Base-by-base conservation (phyloP, 768 basidiomycete genomes). In the Leccinum longicurvipes region DNA sequence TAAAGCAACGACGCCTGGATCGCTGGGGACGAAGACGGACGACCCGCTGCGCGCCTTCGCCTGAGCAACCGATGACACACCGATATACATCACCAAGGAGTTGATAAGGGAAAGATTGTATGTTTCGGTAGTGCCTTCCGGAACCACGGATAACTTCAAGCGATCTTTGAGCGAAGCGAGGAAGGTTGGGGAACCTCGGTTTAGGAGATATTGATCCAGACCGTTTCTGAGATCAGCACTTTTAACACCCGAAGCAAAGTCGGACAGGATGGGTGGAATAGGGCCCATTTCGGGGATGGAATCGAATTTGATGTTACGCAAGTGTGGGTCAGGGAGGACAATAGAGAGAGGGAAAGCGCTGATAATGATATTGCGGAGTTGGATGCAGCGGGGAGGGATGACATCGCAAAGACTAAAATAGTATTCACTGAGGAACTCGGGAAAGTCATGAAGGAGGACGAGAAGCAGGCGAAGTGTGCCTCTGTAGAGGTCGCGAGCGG, bases 381-480 rank as follows among this genome's bases (percentile, higher is more conserved):
- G 97, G 56, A 96, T 86, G 80, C 95, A 98, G 60, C 89, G 84
- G 25, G 87, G 79, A 46, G 97, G 97, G 59, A 99, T 91, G 57
- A 83, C 88, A 60, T 98, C 96, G 67, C 93, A 93, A 29, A 99
- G 84, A 42, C 92, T 88, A 76, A 96, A 95, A 74, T 98, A 96
- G 70, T 95, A 93, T 75, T 95, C 93, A 71, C 88, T 92, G 58
- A 98, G 79, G 79, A 98, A 98, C 58, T 98, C 97, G 50, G 97
- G 97, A 79, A 98, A 98, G 74, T 98, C 97, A 72, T 99, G 95
- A 19, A 99, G 84, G 50, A 99, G 86, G 55, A 98, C 93, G 47
- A 99, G 82, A 47, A 99, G 84, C 28, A 99, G 81, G 32, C 95
- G 85, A 46, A 97, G 78, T 21, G 93, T 83, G 21, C 93, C 97